Evolutionary conservation across 2,329 filamentous ascomycete species (phyloP).

Genomic region (Coniella lustricola): DNA sequence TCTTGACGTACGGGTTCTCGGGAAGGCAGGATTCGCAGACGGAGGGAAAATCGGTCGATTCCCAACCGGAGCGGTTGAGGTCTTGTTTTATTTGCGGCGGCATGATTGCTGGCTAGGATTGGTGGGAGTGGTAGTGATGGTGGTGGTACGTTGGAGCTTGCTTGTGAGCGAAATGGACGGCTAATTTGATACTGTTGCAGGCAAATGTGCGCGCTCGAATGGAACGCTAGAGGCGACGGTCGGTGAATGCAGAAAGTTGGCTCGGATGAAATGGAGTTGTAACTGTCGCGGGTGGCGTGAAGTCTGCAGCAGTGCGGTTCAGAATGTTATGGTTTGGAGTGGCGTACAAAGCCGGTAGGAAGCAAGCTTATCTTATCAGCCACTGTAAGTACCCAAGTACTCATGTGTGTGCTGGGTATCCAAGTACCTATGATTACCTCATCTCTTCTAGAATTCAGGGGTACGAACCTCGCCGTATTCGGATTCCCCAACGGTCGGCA

Average conservation of each 20-base stretch:
- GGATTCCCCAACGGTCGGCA: too few species aligned
- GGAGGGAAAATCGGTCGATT: constrained; percentile 83
- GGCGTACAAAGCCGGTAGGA: background rate
- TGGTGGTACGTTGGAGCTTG: too few species aligned
- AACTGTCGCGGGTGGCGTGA: background rate
- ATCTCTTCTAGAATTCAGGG: too few species aligned
- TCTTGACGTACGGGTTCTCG: constrained; percentile 96
- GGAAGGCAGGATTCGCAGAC: constrained; percentile 90
- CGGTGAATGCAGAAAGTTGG: too few species aligned
- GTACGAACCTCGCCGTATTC: too few species aligned
- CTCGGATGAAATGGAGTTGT: background rate
- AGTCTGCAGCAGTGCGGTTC: background rate
- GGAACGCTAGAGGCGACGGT: too few species aligned
- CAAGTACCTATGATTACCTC: too few species aligned
- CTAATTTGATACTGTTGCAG: too few species aligned
- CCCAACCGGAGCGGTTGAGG: constrained; percentile 91
- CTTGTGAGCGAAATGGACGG: too few species aligned
- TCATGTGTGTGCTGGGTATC: too few species aligned
- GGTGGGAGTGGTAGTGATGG: background rate
- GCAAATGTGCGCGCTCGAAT: too few species aligned
- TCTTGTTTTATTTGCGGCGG: constrained; percentile 94
- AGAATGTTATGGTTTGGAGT: background rate
- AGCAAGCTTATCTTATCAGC: constrained; percentile 1
- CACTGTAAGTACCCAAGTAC: too few species aligned
- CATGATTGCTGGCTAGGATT: constrained; percentile 43